A percentile compares a stretch with the other conserved stretches of the same genome.
Conservation (phyloP, 2,329 filamentous ascomycete genomes). For the Monosporascus ibericus region DNA sequence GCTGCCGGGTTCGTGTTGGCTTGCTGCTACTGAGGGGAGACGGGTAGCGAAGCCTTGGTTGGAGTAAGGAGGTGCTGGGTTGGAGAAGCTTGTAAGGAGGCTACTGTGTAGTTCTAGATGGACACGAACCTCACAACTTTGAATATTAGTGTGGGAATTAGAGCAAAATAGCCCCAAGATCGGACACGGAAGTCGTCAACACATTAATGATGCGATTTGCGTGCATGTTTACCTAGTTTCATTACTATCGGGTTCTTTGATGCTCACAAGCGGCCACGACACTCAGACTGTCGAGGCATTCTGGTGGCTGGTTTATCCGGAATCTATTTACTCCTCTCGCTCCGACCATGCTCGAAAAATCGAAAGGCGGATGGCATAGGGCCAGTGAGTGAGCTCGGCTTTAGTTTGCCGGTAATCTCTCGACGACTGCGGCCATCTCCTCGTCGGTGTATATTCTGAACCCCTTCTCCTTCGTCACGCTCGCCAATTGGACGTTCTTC, state of each 20-base stretch:
- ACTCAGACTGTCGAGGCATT: not conserved
- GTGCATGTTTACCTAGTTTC: not conserved
- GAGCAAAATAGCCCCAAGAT: not conserved
- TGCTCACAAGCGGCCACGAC: not conserved
- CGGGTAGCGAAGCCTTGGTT: too few species aligned
- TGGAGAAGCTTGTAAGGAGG: not conserved
- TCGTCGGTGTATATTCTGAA: slow-evolving; percentile 98
- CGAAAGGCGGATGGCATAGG: not conserved
- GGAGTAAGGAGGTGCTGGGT: too few species aligned
- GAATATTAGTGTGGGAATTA: not conserved
- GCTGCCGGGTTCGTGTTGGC: too few species aligned
- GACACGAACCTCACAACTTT: not conserved
- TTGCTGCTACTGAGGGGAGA: too few species aligned
- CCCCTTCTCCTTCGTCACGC: slow-evolving; percentile 94
- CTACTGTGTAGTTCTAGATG: not conserved
- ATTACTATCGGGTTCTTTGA: not conserved
- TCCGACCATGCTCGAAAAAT: not conserved
- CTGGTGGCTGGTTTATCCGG: not conserved
- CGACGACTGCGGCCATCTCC: slow-evolving; percentile 92
- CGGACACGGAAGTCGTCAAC: not conserved
- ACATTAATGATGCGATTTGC: not conserved
- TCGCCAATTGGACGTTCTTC: slow-evolving; percentile 97
- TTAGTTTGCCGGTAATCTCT: slow-evolving; percentile 67
- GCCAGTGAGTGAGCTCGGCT: not conserved
- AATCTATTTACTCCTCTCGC: not conserved